Evolutionary conservation across 2,329 filamentous ascomycete genomes (phyloP), one percentile per base, ranked within the genome.

Genomic region (Colletotrichum filicis): DNA sequence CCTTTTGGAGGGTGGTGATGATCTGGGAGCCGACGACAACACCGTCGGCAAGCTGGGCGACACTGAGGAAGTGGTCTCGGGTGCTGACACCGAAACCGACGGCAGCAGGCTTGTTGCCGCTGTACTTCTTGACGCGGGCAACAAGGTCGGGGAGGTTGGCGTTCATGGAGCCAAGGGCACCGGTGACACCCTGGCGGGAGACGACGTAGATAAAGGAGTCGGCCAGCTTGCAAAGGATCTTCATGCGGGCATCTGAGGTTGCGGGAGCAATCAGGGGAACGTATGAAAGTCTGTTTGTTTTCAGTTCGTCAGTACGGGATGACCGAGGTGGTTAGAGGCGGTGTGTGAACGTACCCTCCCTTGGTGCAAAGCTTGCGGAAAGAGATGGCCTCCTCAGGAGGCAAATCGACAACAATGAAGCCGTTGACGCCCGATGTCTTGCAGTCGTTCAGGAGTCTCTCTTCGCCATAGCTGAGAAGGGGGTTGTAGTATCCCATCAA

Each of bases 401-500:
- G 96, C 79, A 99, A 85, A 81, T 99, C 96, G 69, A 98, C 96
- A 80, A 98, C 92, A 79, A 99, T 98, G 85, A 98, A 98, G 72
- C 97, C 96, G 84, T 98, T 98, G 81, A 97, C 91, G 30, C 95
- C 95, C 3, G 94, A 93, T 67, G 91, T 90, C 81, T 93, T 92
- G 82, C 95, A 94, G 83, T 98, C 95, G 78, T 91, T 89, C 67
- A 99, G 87, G 83, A 98, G 91, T 74, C 89, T 90, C 85, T 98
- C 95, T 85, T 99, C 97, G 66, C 97, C 97, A 81, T 98, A 99
- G 79, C 93, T 94, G 74, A 98, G 87, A 74, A 98, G 88, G 1
- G 97, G 97, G 86, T 99, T 99, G 86, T 98, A 99, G 89, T 99
- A 99, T 79, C 97, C 97, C 97, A 99, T 99, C 76, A 99, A 90